phyloP scores from a whole-genome alignment of 257 asterid genomes.

The Ehretia macrophylla region DNA sequence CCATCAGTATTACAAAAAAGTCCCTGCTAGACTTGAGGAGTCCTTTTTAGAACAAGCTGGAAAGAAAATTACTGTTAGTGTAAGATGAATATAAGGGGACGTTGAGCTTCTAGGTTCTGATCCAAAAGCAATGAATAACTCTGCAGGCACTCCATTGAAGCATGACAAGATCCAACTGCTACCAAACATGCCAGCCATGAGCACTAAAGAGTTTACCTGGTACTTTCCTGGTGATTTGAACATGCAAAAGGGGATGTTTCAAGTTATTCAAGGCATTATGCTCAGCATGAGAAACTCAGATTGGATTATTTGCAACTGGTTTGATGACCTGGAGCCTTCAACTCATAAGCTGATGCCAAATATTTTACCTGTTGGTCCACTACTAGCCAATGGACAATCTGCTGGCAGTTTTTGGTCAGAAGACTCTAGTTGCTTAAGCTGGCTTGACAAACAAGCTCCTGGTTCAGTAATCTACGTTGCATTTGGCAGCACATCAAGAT shows the following conservation, averaged over 20 bases:
- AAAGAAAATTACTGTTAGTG: no score
- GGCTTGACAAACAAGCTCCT: constrained; percentile 52
- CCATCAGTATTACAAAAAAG: no score
- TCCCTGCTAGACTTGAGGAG: no score
- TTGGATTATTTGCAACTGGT: constrained; percentile 51
- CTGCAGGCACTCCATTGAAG: constrained; percentile 41
- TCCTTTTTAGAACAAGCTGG: no score
- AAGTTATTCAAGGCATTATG: not conserved
- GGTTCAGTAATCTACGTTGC: constrained; percentile 53
- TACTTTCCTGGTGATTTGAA: constrained; percentile 31
- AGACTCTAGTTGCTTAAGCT: constrained; percentile 47
- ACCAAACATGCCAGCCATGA: constrained; percentile 37
- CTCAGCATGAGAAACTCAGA: constrained; percentile 23
- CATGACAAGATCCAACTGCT: constrained; percentile 27
- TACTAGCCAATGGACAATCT: constrained; percentile 30
- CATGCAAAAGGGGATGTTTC: constrained; percentile 25
- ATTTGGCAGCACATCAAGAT: constrained; percentile 52
- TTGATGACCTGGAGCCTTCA: constrained; percentile 32
- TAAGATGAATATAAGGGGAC: no score
- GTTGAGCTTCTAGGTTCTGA: no score
- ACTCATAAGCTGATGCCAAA: constrained; percentile 20
- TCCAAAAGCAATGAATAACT: not conserved
- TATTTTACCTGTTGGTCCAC: constrained; percentile 48
- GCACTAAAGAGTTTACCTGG: constrained; percentile 39
- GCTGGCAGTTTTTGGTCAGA: constrained; percentile 36